phyloP scores from a whole-genome alignment of 495 filamentous ascomycete species.

The Penicillium soppii region DNA sequence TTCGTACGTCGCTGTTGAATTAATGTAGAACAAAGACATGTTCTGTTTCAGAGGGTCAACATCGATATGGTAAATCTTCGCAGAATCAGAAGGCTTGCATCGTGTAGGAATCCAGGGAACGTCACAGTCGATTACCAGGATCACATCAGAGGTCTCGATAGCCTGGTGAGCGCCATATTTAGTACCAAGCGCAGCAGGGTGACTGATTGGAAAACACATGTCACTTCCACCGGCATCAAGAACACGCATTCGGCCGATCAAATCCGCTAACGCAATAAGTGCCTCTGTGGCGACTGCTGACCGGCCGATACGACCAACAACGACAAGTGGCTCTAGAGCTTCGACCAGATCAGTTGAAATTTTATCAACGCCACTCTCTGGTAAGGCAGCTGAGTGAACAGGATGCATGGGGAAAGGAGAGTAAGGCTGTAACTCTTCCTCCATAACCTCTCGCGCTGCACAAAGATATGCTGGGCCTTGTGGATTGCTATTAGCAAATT shows the following conservation, averaged over 20 bases:
- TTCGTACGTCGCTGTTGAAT: slow-evolving; percentile 69
- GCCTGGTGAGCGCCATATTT: slow-evolving; percentile 72
- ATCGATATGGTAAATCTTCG: slow-evolving; percentile 79
- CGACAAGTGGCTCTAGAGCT: slow-evolving; percentile 73
- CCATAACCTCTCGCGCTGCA: slow-evolving; percentile 87
- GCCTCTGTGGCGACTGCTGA: slow-evolving; percentile 65
- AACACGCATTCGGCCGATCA: slow-evolving; percentile 73
- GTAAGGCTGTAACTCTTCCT: slow-evolving; percentile 86
- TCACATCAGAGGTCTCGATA: slow-evolving; percentile 77
- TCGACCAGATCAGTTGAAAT: slow-evolving; percentile 70
- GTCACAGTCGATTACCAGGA: slow-evolving; percentile 84
- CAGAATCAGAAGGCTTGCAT: slow-evolving; percentile 53
- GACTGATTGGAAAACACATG: slow-evolving; percentile 91
- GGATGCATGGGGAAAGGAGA: slow-evolving; percentile 63
- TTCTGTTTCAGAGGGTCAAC: slow-evolving; percentile 84
- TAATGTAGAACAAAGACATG: slow-evolving; percentile 81
- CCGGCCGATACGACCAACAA: slow-evolving; percentile 82
- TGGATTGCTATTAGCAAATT: slow-evolving; percentile 79
- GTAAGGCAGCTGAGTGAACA: slow-evolving; percentile 70
- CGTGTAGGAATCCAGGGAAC: slow-evolving; percentile 71
- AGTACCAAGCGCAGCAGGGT: slow-evolving; percentile 70
- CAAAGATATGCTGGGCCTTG: slow-evolving; percentile 84
- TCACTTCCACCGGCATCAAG: slow-evolving; percentile 89
- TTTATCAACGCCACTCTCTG: slow-evolving; percentile 59
- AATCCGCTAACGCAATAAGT: slow-evolving; percentile 75